A percentile compares a stretch with the other conserved stretches of the same genome.
Evolutionary conservation across 208 protist species (phyloP).

Genomic region (Porcisia deanei): DNA sequence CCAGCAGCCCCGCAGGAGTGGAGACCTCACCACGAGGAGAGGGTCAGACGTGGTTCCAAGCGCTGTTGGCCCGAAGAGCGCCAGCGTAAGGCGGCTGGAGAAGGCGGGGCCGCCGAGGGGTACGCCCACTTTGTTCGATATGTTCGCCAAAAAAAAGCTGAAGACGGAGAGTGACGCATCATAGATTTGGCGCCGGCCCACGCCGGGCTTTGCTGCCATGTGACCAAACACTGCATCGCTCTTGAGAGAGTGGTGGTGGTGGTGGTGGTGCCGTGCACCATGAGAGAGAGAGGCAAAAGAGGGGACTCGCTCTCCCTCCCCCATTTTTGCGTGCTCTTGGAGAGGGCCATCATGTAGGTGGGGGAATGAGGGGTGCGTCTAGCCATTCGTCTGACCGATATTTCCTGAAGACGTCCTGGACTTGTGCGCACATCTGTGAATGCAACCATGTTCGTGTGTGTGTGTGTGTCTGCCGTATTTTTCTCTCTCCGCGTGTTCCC

Average conservation of each 20-base stretch:
- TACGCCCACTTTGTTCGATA: constrained; percentile 59
- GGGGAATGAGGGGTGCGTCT: too few species aligned
- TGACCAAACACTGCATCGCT: too few species aligned
- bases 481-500: not conserved
- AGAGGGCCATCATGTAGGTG: too few species aligned
- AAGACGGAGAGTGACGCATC: not conserved
- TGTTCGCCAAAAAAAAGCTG: constrained; percentile 62
- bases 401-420: too few species aligned
- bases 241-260: too few species aligned
- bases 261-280: too few species aligned
- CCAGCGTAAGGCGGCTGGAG: constrained; percentile 55
- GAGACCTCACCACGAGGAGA: not conserved
- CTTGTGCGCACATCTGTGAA: not conserved
- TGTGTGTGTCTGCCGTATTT: not conserved
- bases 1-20: constrained; percentile 11
- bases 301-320: too few species aligned
- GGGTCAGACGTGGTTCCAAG: not conserved
- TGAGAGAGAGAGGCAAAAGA: too few species aligned
- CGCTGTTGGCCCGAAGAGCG: constrained; percentile 30
- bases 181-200: not conserved
- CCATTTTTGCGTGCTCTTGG: too few species aligned
- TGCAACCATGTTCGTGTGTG: not conserved
- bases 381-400: too few species aligned
- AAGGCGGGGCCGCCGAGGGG: constrained; percentile 55
- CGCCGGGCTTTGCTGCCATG: not conserved